These are phyloP conservation scores for Lophium mytilinum DNA, from an alignment of 495 filamentous ascomycete species.

Conservation along the genomic window DNA sequence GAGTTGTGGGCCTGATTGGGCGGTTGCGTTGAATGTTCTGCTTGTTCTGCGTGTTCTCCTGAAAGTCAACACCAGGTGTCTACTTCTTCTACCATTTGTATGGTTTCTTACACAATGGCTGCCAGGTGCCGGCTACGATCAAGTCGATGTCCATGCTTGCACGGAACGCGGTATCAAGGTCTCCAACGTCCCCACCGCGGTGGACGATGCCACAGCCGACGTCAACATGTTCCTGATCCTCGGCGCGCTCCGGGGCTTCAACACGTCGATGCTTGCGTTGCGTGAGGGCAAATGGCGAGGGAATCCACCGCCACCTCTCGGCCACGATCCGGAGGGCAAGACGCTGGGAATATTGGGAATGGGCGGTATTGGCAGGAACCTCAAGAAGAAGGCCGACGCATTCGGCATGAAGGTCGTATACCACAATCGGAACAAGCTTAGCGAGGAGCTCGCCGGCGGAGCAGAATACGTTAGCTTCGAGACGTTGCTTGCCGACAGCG, in stretches of 20 bases:
- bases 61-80: no score
- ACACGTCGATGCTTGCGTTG: slow-evolving; percentile 52
- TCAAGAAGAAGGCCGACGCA: slow-evolving; percentile 56
- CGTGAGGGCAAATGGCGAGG: slow-evolving; percentile 53
- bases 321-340: slow-evolving; percentile 58
- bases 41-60: no score
- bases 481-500: slow-evolving; percentile 53
- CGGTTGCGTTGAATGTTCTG: no score
- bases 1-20: no score
- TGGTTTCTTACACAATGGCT: neutral
- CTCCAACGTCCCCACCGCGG: slow-evolving; percentile 72
- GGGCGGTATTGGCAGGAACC: slow-evolving; percentile 54
- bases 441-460: slow-evolving; percentile 47
- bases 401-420: slow-evolving; percentile 61
- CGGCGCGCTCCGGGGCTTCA: slow-evolving; percentile 66
- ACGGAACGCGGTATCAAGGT: slow-evolving; percentile 54
- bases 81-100: neutral
- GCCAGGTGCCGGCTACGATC: slow-evolving; percentile 70
- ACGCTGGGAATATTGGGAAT: slow-evolving; percentile 52
- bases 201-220: slow-evolving; percentile 77
- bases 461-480: slow-evolving; percentile 65
- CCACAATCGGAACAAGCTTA: slow-evolving; percentile 52
- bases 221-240: slow-evolving; percentile 69
- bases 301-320: slow-evolving; percentile 39
- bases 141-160: slow-evolving; percentile 66